phyloP scores from a whole-genome alignment of 2,329 filamentous ascomycete species.

The Monilinia vaccinii-corymbosi region DNA sequence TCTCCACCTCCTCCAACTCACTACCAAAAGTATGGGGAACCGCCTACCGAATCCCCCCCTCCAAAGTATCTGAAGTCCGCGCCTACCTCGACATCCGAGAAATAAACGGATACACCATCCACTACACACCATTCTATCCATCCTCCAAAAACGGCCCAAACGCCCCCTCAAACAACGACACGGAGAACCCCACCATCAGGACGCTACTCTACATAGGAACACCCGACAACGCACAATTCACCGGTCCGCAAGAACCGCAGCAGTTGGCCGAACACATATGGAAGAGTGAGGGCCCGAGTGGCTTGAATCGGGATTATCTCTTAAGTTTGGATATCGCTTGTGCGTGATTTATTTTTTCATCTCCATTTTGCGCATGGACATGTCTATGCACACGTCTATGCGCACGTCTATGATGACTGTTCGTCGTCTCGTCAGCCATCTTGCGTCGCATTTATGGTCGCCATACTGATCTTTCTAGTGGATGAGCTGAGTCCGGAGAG shows the following conservation, averaged over 20 bases:
- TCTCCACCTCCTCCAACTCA: conserved; percentile 30
- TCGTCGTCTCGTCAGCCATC: neutral
- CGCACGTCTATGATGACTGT: neutral
- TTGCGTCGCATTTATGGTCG: neutral
- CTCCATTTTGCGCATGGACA: neutral
- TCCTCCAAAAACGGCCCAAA: conserved; percentile 15
- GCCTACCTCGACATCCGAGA: conserved; percentile 91
- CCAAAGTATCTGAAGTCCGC: conserved; percentile 70
- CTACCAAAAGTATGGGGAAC: conserved; percentile 77
- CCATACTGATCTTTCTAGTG: conserved; percentile 32
- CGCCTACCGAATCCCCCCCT: conserved; percentile 72
- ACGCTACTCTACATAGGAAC: conserved; percentile 89
- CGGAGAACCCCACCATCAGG: conserved; percentile 35
- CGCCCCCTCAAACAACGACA: neutral
- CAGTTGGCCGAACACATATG: conserved; percentile 73
- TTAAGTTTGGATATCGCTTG: conserved; percentile 65
- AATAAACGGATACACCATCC: conserved; percentile 94
- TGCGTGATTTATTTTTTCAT: neutral
- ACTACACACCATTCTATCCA: conserved; percentile 77
- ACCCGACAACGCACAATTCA: conserved; percentile 85
- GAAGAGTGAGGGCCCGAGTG: conserved; percentile 69
- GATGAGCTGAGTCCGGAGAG: conserved; percentile 64
- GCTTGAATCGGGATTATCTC: conserved; percentile 83
- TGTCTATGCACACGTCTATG: neutral
- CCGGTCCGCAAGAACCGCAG: conserved; percentile 73